A percentile compares a stretch with the other conserved stretches of the same genome.
These are phyloP conservation scores for Apiosordaria backusii DNA, from an alignment of 495 filamentous ascomycete genomes.

Conservation along the genomic window DNA sequence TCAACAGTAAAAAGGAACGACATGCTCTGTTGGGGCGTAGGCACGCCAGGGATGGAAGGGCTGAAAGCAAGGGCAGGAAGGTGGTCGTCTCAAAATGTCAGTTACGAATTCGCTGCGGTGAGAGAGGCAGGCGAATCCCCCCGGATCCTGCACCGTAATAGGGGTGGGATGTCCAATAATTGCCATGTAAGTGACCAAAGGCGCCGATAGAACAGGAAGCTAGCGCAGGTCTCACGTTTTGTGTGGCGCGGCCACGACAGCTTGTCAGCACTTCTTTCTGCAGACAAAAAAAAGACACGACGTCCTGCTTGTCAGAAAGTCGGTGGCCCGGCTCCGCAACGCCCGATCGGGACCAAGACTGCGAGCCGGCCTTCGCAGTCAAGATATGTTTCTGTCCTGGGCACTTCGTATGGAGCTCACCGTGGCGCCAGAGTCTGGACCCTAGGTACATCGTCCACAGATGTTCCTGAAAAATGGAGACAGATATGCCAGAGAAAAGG, in stretches of 20 bases:
- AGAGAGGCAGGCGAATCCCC: not conserved
- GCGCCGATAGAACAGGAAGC: conserved; percentile 1
- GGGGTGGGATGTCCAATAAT: not conserved
- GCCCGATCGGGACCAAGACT: not conserved
- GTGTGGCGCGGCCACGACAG: conserved; percentile 3
- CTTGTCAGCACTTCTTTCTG: not conserved
- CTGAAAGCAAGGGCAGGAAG: not conserved
- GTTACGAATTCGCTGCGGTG: not conserved
- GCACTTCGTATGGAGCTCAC: no score
- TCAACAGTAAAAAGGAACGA: not conserved
- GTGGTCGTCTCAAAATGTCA: not conserved
- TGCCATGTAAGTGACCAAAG: not conserved
- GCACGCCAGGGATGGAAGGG: conserved; percentile 8
- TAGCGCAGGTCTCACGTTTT: conserved; percentile 2
- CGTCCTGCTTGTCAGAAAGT: not conserved
- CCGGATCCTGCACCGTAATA: not conserved
- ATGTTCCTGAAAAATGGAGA: not conserved
- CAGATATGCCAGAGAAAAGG: not conserved
- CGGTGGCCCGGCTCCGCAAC: not conserved
- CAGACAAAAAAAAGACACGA: not conserved
- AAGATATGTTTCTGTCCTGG: not conserved
- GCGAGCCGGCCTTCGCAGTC: not conserved
- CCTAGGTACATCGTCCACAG: not conserved
- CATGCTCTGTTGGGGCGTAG: not conserved
- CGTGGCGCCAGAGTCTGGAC: not conserved